Conservation (phyloP, 1,139 yeast species). For the Torulaspora globosa region DNA sequence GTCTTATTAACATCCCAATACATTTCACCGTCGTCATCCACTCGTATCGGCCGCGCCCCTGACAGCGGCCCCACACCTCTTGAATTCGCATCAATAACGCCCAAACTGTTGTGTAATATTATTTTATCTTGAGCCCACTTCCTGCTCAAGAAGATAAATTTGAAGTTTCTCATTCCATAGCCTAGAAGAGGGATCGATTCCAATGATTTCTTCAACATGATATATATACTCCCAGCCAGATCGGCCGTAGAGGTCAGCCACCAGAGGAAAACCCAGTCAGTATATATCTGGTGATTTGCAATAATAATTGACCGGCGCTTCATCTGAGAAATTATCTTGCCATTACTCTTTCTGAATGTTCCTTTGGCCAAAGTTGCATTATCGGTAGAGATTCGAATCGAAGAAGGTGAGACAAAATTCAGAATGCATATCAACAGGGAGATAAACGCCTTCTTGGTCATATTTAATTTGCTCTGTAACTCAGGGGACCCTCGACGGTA, state of each 20-base stretch:
- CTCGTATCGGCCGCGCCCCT: constrained; percentile 39
- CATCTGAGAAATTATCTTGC: constrained; percentile 27
- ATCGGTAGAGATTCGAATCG: constrained; percentile 34
- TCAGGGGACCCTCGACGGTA: constrained; percentile 16
- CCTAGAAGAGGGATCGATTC: constrained; percentile 75
- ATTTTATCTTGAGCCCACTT: constrained; percentile 78
- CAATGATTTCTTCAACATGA: constrained; percentile 76
- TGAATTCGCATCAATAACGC: constrained; percentile 49
- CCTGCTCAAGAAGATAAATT: constrained; percentile 70
- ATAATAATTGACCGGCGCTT: constrained; percentile 30
- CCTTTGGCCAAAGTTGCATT: constrained; percentile 28
- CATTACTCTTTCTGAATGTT: constrained; percentile 22
- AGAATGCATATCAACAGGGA: constrained; percentile 30
- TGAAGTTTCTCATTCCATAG: constrained; percentile 76
- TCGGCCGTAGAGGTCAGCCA: constrained; percentile 70
- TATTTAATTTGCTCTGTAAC: constrained; percentile 26
- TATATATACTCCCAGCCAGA: constrained; percentile 60
- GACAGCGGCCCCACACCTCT: constrained; percentile 49
- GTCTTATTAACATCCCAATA: constrained; percentile 21
- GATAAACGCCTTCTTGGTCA: constrained; percentile 33
- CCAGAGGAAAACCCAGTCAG: constrained; percentile 95
- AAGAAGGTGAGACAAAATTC: constrained; percentile 34
- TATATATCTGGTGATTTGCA: constrained; percentile 85
- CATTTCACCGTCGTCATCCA: constrained; percentile 31
- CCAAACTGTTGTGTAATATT: constrained; percentile 53